Percentiles rank a stretch among this genome's conserved stretches.
phyloP scores from a whole-genome alignment of 192 early-diverging fungal genomes.

The Podila epicladia region DNA sequence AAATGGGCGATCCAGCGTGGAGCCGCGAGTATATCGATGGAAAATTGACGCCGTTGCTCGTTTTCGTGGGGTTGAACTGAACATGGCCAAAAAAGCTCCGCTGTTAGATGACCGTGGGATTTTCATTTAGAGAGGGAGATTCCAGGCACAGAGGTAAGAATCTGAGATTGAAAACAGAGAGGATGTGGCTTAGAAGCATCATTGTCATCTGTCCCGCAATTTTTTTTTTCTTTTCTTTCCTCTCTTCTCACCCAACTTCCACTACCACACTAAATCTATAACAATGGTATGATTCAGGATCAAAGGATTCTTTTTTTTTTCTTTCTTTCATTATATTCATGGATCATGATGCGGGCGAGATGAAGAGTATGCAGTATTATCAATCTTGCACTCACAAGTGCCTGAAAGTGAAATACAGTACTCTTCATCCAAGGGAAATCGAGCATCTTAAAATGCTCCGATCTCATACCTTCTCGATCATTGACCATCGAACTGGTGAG shows the following conservation, averaged over 20 bases:
- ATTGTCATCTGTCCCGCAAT: not conserved
- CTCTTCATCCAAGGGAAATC: not conserved
- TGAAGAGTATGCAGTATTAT: not conserved
- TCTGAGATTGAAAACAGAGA: too few relatives aligned
- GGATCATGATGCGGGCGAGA: not conserved
- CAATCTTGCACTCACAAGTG: not conserved
- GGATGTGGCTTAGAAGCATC: not conserved
- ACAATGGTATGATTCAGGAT: conserved; percentile 6
- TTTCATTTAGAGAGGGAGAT: too few relatives aligned
- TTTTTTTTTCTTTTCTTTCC: not conserved
- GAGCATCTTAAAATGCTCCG: not conserved
- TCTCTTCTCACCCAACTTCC: not conserved
- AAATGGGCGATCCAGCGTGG: not conserved
- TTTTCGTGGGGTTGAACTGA: conserved; percentile 2
- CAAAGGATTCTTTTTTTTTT: not conserved
- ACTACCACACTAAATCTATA: not conserved
- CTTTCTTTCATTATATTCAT: not conserved
- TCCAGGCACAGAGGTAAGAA: too few relatives aligned
- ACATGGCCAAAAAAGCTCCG: not conserved
- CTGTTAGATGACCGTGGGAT: too few relatives aligned
- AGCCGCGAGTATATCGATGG: not conserved
- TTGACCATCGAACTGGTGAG: not conserved
- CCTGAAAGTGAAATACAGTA: not conserved
- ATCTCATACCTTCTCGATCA: conserved; percentile 1
- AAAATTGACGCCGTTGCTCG: not conserved